Conservation (phyloP, 768 basidiomycete species). For the Pleurotus pulmonarius region DNA sequence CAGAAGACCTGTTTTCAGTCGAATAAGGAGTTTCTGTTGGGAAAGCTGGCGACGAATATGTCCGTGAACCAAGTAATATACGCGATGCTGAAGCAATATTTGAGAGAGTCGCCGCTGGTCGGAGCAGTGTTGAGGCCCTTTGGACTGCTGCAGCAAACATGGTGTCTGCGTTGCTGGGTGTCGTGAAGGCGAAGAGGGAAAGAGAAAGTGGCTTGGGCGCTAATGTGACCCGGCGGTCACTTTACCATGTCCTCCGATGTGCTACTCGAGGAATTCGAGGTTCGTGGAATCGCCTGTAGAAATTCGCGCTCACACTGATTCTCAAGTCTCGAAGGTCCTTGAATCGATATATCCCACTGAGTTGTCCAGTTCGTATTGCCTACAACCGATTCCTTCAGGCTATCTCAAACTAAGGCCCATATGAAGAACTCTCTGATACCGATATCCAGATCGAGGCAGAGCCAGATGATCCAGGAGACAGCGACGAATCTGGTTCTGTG, state of each 20-base stretch:
- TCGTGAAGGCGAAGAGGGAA: not conserved
- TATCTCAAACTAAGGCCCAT: slow-evolving; percentile 41
- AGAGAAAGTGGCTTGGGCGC: not conserved
- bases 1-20: slow-evolving; percentile 2
- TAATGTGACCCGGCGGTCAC: not conserved
- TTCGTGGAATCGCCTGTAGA: slow-evolving; percentile 24
- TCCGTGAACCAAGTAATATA: not conserved
- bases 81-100: not conserved
- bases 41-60: not conserved
- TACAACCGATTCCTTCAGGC: slow-evolving; percentile 22
- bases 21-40: not conserved
- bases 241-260: slow-evolving; percentile 57
- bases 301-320: slow-evolving; percentile 10
- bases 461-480: slow-evolving; percentile 73
- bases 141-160: not conserved
- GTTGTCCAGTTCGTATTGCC: slow-evolving; percentile 72
- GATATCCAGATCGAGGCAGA: slow-evolving; percentile 83
- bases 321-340: slow-evolving; percentile 57
- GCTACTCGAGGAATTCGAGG: slow-evolving; percentile 90
- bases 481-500: slow-evolving; percentile 40
- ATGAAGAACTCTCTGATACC: slow-evolving; percentile 79
- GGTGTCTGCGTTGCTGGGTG: no score
- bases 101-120: not conserved
- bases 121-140: not conserved
- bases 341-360: slow-evolving; percentile 97